Evolutionary conservation across 2,329 filamentous ascomycete genomes (phyloP).

Genomic region (Gliomastix tumulicola): DNA sequence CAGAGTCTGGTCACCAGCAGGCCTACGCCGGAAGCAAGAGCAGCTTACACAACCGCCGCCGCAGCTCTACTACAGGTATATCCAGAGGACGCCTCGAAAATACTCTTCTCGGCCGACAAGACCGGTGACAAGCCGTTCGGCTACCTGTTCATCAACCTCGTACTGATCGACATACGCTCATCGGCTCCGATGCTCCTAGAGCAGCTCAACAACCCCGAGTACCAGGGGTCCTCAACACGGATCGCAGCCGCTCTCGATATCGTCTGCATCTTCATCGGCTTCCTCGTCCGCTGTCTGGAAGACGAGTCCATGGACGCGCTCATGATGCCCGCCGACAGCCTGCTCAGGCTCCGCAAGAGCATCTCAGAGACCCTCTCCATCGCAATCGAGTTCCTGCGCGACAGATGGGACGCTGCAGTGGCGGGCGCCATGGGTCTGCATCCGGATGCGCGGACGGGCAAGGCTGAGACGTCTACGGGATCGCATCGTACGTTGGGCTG

Average conservation of each 20-base stretch:
- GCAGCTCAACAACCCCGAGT: conserved; percentile 47
- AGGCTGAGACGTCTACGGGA: conserved; percentile 35
- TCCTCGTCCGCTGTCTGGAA: conserved; percentile 47
- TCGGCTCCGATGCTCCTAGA: conserved; percentile 53
- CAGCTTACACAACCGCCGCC: conserved; percentile 52
- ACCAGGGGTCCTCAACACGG: conserved; percentile 41
- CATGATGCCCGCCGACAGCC: conserved; percentile 48
- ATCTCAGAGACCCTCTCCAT: conserved; percentile 58
- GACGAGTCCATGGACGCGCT: conserved; percentile 27
- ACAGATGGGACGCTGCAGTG: conserved; percentile 62
- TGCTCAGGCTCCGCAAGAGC: conserved; percentile 53
- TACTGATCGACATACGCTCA: conserved; percentile 59
- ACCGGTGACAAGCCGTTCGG: conserved; percentile 45
- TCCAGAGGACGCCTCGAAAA: conserved; percentile 31
- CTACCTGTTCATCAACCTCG: conserved; percentile 56
- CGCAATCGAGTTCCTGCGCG: conserved; percentile 58
- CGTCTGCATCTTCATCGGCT: conserved; percentile 53
- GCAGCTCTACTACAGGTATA: conserved; percentile 51
- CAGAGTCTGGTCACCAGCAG: conserved; percentile 45
- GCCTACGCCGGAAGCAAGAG: conserved; percentile 46
- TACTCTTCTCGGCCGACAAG: conserved; percentile 44
- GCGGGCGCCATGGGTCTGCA: conserved; percentile 56
- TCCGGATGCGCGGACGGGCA: conserved; percentile 41
- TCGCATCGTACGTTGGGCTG: conserved; percentile 45
- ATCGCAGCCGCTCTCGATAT: conserved; percentile 56